Evolutionary conservation across 1,284 basidiomycete species (phyloP).

Genomic region (Ganoderma sp.): DNA sequence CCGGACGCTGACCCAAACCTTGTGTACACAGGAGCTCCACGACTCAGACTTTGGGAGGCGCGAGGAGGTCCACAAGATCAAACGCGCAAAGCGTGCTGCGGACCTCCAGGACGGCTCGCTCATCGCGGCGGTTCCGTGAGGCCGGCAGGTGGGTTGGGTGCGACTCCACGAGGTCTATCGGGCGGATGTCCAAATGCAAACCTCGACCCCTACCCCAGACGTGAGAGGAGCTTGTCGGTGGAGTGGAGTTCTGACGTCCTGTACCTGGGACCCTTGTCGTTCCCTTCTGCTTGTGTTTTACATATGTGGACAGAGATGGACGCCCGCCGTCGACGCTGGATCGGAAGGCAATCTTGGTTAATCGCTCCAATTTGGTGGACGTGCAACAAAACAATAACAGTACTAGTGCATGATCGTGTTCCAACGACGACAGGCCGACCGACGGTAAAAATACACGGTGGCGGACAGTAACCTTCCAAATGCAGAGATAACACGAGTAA

Average conservation of each 20-base stretch:
- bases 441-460: neutral
- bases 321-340: neutral
- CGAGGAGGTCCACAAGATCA: slow-evolving; percentile 80
- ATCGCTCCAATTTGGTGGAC: neutral
- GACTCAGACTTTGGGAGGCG: slow-evolving; percentile 91
- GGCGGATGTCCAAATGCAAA: neutral
- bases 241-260: neutral
- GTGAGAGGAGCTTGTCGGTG: neutral
- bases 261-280: neutral
- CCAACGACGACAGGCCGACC: neutral
- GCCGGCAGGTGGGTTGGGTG: neutral
- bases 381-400: neutral
- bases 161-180: neutral
- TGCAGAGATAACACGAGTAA: neutral
- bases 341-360: neutral
- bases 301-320: neutral
- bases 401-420: neutral
- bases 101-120: slow-evolving; percentile 30
- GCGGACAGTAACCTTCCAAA: neutral
- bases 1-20: neutral
- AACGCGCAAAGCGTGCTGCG: slow-evolving; percentile 51
- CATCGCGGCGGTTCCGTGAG: slow-evolving; percentile 6
- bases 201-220: neutral
- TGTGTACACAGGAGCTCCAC: slow-evolving; percentile 74
- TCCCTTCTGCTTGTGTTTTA: neutral